phyloP scores from a whole-genome alignment of 2,329 filamentous ascomycete genomes.

The Coniochaeta pulveracea region DNA sequence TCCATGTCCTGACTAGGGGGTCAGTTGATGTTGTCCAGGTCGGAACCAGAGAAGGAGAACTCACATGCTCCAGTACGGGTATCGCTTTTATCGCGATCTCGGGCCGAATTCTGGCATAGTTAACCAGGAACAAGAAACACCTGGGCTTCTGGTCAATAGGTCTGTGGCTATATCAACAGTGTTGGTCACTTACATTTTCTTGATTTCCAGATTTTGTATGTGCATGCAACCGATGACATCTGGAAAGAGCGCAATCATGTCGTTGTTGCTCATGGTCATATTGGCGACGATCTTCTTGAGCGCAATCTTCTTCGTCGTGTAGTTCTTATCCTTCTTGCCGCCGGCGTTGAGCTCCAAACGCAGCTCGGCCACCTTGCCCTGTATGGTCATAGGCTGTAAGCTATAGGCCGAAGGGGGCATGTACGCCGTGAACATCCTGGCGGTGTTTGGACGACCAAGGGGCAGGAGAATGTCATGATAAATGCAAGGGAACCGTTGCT shows the following conservation, averaged over 20 bases:
- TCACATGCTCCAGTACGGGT: slow-evolving; percentile 70
- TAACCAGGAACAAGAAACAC: slow-evolving; percentile 96
- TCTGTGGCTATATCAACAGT: slow-evolving; percentile 1
- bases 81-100: slow-evolving; percentile 91
- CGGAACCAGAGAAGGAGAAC: slow-evolving; percentile 11
- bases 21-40: not conserved
- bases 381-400: slow-evolving; percentile 45
- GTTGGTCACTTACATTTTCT: slow-evolving; percentile 73
- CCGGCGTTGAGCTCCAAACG: slow-evolving; percentile 88
- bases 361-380: slow-evolving; percentile 98
- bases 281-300: slow-evolving; percentile 99
- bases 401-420: slow-evolving; percentile 30
- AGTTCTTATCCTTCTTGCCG: slow-evolving; percentile 97
- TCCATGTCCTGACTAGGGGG: slow-evolving; percentile 72
- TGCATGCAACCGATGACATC: slow-evolving; percentile 95
- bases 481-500: not conserved
- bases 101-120: slow-evolving; percentile 89
- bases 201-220: slow-evolving; percentile 89
- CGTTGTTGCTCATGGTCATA: slow-evolving; percentile 99
- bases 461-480: slow-evolving; percentile 8
- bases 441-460: slow-evolving; percentile 7
- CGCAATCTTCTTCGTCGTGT: slow-evolving; percentile 88
- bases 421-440: slow-evolving; percentile 43
- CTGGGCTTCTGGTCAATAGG: slow-evolving; percentile 31
- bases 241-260: slow-evolving; percentile 95